Base-by-base conservation (phyloP, 441 rosid species). In the Syzygium syzygioides region DNA sequence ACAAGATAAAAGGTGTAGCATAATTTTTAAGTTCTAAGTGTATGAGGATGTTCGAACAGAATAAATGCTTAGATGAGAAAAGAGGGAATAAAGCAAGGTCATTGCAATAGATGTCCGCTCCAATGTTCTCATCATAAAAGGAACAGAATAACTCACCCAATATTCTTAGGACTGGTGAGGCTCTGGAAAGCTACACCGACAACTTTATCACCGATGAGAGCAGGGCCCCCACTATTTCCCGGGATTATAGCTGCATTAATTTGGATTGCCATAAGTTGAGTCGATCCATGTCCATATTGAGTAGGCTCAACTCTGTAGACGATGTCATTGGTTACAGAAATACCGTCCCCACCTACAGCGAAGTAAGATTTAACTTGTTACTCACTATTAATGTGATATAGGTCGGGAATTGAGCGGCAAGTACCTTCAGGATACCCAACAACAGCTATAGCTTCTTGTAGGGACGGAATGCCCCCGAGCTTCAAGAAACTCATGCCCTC, bases 241-340 rank as follows among this genome's bases (percentile, higher is more conserved):
- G 97, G 98, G 92, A 95, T 97, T 87, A 97, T 97, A 53, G 98
- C 98, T n/a, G 98, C 98, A 91, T 97, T 96, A 84, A 96, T 97
- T 91, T 97, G 98, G 92, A 97, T 95, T 68, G 98, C 99, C 98
- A 96, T 93, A 66, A 96, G 93, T 88, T 95, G 97, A 20, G 97
- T 93, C 9, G 98, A 96, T 45, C 98, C 97, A 11, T 95, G 99
- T 23, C 93, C 98, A 86, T 97, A 96, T 59, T 95, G 98, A 45
- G 97, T 96, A 18, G 95, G 98, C 91, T 96, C 98, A 91, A 95
- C 97, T 89, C 99, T 93, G 23, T 96, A 96, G 60, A 96, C 99
- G 85, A 96, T 95, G 79, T 97, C 98, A 89, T 95, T 96, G 50
- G 99, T 97, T 68, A 96, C 94, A 45, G 96, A 95, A 88, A 97